These are phyloP conservation scores for Cerrena zonata DNA, from an alignment of 1,284 basidiomycete genomes.

Conservation along the genomic window DNA sequence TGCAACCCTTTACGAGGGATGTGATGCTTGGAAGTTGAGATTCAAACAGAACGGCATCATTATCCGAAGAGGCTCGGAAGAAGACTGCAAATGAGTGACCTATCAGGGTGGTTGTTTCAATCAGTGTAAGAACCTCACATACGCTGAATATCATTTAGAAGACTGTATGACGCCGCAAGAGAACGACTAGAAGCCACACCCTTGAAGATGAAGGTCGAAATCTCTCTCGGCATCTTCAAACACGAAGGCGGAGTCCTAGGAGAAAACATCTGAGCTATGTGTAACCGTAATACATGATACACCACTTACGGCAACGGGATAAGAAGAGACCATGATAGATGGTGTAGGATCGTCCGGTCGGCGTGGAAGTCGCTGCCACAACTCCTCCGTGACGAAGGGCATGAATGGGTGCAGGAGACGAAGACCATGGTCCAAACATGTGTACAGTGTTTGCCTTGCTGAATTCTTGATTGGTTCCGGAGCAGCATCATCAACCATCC, in stretches of 20 bases:
- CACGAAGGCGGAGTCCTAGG: slow-evolving; percentile 60
- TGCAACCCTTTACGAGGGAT: slow-evolving; percentile 87
- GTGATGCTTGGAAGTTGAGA: slow-evolving; percentile 72
- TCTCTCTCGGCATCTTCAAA: slow-evolving; percentile 74
- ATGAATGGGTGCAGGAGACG: slow-evolving; percentile 95
- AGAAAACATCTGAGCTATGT: neutral
- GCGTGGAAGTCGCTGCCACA: slow-evolving; percentile 94
- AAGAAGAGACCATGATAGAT: slow-evolving; percentile 86
- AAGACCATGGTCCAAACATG: slow-evolving; percentile 86
- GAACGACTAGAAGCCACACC: slow-evolving; percentile 79
- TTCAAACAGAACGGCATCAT: slow-evolving; percentile 62
- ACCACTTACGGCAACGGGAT: slow-evolving; percentile 69
- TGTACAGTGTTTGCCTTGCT: slow-evolving; percentile 94
- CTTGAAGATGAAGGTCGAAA: slow-evolving; percentile 84
- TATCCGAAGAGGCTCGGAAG: slow-evolving; percentile 65
- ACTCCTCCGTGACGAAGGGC: slow-evolving; percentile 98
- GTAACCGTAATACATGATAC: neutral
- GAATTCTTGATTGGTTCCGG: slow-evolving; percentile 63
- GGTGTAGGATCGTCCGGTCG: slow-evolving; percentile 76
- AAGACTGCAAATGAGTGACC: slow-evolving; percentile 53
- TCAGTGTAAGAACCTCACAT: too few relatives aligned
- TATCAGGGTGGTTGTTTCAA: too few relatives aligned
- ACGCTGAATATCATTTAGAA: slow-evolving; percentile 86
- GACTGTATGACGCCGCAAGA: slow-evolving; percentile 84
- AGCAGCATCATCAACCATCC: slow-evolving; percentile 81